A percentile compares a stretch with the other conserved stretches of the same genome.
phyloP scores from a whole-genome alignment of 169 alveolate genomes.

The Cryptosporidium muris region DNA sequence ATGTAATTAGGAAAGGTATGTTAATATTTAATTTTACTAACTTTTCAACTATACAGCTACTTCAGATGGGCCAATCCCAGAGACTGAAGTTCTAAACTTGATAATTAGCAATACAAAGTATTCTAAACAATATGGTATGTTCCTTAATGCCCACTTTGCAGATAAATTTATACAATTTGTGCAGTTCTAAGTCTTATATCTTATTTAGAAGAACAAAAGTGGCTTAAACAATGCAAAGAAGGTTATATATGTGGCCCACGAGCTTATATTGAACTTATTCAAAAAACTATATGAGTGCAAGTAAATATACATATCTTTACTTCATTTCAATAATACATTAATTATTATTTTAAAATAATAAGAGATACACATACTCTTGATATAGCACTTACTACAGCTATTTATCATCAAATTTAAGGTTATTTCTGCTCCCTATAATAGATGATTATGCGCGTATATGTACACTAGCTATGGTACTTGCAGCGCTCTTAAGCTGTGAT shows the following conservation, averaged over 20 bases:
- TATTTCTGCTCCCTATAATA: no score
- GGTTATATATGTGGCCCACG: constrained; percentile 60
- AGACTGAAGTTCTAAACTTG: constrained; percentile 2
- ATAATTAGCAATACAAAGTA: neutral
- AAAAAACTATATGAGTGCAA: neutral
- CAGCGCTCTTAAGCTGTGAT: no score
- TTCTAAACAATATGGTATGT: constrained; percentile 35
- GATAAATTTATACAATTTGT: neutral
- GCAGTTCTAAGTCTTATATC: constrained; percentile 15
- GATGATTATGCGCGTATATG: neutral
- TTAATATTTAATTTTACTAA: neutral
- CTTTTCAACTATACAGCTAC: neutral
- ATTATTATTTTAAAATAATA: neutral
- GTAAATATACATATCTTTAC: no score
- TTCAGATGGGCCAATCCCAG: constrained; percentile 23
- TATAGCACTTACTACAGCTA: no score
- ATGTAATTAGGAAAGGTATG: constrained; percentile 33
- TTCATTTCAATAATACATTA: no score
- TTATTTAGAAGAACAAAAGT: constrained; percentile 32
- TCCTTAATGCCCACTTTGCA: neutral
- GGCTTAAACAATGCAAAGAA: constrained; percentile 14
- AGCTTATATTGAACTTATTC: constrained; percentile 40
- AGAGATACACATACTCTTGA: no score
- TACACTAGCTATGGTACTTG: no score
- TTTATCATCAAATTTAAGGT: no score